Evolutionary conservation across 495 filamentous ascomycete genomes (phyloP), one percentile per base, ranked within the genome.

Genomic region (Hypoxylon rickii): DNA sequence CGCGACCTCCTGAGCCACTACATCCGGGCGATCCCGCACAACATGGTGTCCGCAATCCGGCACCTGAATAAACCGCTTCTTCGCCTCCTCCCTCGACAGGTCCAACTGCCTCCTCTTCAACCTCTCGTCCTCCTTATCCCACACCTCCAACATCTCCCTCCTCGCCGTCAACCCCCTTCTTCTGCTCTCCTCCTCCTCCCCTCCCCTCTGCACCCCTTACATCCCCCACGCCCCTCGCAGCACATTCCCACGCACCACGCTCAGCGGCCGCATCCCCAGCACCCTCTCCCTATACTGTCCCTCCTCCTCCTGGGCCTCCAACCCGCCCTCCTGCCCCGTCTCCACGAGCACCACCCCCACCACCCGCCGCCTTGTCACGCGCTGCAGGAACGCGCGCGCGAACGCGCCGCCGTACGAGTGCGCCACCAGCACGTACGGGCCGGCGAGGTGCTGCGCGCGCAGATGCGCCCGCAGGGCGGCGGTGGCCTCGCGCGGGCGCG

Each of bases 371-470:
- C 0, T 13, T 20, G 12, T 26, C 37, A 16, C 41, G 13, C 44
- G 32, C 42, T 48, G 37, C 24, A 80, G 55, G 48, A 74, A 80
- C 43, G 75, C 71, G 7, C 79, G 72, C 15, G 76, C 77, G 36
- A 83, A 66, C 31, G 78, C 73, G 3, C 72, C 80, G 10, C 80
- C 80, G 38, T 80, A 83, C 18, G 76, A 80, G 57, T 83, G 80
- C 8, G 67, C 78, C 6, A 77, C 69, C 1, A 83, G 66, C 5
- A 81, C 22, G 33, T 76, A 69, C 2, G 77, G 80, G 1, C 61
- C 68, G 1, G 3, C 19, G 7, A 80, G 55, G 21, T 76, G 71
- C 26, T 62, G 37, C 7, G 15, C 55, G 13, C 10, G 17, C 8
- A 66, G 34, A 32, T 61, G 54, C 18, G 21, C 44, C 33, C 55